phyloP scores from a whole-genome alignment of 2,329 filamentous ascomycete species.

The Botryosphaeria dothidea region DNA sequence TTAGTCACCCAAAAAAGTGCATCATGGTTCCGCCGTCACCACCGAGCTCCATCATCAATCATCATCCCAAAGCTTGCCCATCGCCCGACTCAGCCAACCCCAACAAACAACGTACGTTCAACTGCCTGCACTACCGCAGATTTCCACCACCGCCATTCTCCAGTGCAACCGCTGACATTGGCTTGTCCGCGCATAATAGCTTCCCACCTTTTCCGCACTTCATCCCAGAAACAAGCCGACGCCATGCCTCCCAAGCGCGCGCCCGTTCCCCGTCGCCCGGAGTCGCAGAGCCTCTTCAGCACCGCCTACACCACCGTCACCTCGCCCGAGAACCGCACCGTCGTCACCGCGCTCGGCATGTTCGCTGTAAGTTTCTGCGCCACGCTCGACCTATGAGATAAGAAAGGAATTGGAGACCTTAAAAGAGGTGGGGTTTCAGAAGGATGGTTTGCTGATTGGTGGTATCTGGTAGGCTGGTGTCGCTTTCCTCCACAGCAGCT shows the following conservation, averaged over 20 bases:
- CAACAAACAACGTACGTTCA: neutral
- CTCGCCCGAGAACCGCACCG: conserved; percentile 50
- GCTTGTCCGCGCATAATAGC: neutral
- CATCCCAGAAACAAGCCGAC: neutral
- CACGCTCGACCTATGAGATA: neutral
- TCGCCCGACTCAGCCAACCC: neutral
- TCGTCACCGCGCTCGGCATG: conserved; percentile 50
- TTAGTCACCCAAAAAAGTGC: conserved; percentile 21
- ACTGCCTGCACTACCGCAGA: neutral
- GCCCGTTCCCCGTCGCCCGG: neutral
- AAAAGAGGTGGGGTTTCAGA: neutral
- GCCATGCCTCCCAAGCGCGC: conserved; percentile 16
- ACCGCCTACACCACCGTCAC: conserved; percentile 43
- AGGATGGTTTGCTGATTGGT: neutral
- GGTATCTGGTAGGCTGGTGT: conserved; percentile 46
- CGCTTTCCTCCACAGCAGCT: conserved; percentile 55
- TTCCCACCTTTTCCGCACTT: neutral
- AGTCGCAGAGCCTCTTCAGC: conserved; percentile 3
- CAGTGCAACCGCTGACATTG: neutral
- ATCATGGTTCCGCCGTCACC: conserved; percentile 5
- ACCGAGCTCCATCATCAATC: conserved; percentile 10
- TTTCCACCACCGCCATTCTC: neutral
- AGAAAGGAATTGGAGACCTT: neutral
- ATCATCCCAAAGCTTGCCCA: neutral
- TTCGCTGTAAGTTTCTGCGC: conserved; percentile 49